Percentiles rank a stretch among this genome's conserved stretches.
Conservation (phyloP, 331 rosid genomes). For the Acacia concinna region DNA sequence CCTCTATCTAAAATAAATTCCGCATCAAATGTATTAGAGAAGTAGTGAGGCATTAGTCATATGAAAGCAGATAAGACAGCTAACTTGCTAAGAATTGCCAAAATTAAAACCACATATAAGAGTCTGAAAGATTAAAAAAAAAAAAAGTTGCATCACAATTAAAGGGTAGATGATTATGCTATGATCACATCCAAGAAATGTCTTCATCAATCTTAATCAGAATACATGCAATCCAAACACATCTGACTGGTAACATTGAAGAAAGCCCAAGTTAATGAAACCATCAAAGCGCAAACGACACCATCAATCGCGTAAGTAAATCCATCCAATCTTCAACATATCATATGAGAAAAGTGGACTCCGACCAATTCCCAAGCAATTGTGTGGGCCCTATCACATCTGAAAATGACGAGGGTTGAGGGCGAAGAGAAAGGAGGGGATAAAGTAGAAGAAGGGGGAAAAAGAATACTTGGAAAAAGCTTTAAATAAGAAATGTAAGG, state of each 20-base stretch:
- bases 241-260: not conserved
- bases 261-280: not conserved
- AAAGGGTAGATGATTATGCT: not conserved
- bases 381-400: not conserved
- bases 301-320: not conserved
- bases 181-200: not conserved
- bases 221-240: conserved; percentile 1
- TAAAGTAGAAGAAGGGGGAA: no score
- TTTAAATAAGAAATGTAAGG: not conserved
- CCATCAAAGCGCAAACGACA: not conserved
- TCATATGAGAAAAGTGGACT: not conserved
- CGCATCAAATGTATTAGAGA: not conserved
- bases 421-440: not conserved
- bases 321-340: not conserved
- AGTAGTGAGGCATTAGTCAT: not conserved
- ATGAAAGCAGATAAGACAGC: not conserved
- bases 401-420: not conserved
- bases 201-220: not conserved
- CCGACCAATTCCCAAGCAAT: not conserved
- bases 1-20: conserved; percentile 31
- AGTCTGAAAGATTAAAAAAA: not conserved
- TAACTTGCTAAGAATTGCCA: not conserved
- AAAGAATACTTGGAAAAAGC: not conserved
- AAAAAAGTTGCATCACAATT: not conserved
- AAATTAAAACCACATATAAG: not conserved